A percentile compares a stretch with the other conserved stretches of the same genome.
Evolutionary conservation across 257 asterid genomes (phyloP).

Genomic region (Solanum neorickii): DNA sequence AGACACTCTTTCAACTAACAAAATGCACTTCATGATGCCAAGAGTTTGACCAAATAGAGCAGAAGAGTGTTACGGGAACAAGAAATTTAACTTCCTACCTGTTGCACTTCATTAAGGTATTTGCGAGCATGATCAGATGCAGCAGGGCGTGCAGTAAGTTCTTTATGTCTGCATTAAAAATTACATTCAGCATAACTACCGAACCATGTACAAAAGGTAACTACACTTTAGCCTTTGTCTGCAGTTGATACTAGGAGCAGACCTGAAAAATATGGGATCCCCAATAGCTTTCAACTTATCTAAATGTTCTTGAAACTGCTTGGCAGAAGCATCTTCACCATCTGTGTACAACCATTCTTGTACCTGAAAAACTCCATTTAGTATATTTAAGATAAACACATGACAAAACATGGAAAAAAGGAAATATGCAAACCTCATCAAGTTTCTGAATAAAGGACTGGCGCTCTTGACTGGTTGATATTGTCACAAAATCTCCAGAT

Average conservation of each 20-base stretch:
- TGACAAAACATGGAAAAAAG: constrained; percentile 1
- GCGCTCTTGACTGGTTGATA: constrained; percentile 71
- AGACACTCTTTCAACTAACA: not conserved
- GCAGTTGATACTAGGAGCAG: constrained; percentile 6
- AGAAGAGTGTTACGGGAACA: not conserved
- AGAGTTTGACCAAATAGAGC: not conserved
- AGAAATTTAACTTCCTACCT: constrained; percentile 30
- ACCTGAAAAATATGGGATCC: constrained; percentile 94
- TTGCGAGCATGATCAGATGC: constrained; percentile 63
- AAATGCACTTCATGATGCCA: not conserved
- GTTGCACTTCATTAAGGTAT: constrained; percentile 56
- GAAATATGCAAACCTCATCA: constrained; percentile 57
- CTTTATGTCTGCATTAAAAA: constrained; percentile 43
- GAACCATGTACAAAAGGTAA: not conserved
- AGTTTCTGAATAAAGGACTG: constrained; percentile 75
- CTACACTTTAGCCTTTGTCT: not conserved
- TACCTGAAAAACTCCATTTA: constrained; percentile 35
- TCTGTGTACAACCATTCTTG: constrained; percentile 98
- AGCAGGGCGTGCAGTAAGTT: constrained; percentile 87
- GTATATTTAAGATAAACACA: not conserved
- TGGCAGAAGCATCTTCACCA: constrained; percentile 97
- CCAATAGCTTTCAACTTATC: constrained; percentile 80
- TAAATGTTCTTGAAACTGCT: constrained; percentile 69
- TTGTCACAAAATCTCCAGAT: constrained; percentile 65
- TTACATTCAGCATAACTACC: not conserved